Base-by-base conservation (phyloP, 805 yeast species). In the Saccharomyces kudriavzevii region DNA sequence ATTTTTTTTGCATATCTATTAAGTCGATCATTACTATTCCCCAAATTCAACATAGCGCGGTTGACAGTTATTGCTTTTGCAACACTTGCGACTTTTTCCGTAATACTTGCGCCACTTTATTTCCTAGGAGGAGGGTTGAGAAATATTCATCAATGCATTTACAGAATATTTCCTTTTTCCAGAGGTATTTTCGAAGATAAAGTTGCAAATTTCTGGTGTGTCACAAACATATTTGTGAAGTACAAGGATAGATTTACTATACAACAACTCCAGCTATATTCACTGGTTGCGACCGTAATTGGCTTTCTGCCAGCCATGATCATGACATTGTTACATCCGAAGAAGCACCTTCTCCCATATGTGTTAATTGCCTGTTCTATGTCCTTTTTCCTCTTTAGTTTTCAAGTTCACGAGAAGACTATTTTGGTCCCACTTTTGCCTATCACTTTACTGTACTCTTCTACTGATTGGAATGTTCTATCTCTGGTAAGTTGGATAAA, bases 181-280 rank as follows among this genome's bases (percentile, higher is more conserved):
- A 79, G 98, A 65, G 99, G 99, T 0, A 77, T 94, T 6, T 94
- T 95, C 77, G 99, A 94, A 68, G 98, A 94, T 66, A 94, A 94
- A 67, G 98, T 94, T 14, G 96, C 96, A 43, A 94, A 91, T 66
- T 86, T 94, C 63, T 94, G 99, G 99, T 91, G 98, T 69, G 85
- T 96, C n/a, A 74, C 90, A 1, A 94, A 94, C 67, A 74, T 86
- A 0, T 57, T 89, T 10, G 68, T 91, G 65, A 92, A 92, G 67
- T 85, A 89, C 64, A 82, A 80, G 58, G 61, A 70, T 4, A 49
- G 76, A 0, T 85, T 87, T 62, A 66, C 81, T 1, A 74, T 76
- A 17, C 70, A 74, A 13, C 80, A 86, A 60, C 74, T 94, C 47
- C 87, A 88, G 56, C 63, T 74, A 28, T 57, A 80, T 5, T 81